Conservation (phyloP, 2,329 filamentous ascomycete species). For the Aspergillus intermedius region DNA sequence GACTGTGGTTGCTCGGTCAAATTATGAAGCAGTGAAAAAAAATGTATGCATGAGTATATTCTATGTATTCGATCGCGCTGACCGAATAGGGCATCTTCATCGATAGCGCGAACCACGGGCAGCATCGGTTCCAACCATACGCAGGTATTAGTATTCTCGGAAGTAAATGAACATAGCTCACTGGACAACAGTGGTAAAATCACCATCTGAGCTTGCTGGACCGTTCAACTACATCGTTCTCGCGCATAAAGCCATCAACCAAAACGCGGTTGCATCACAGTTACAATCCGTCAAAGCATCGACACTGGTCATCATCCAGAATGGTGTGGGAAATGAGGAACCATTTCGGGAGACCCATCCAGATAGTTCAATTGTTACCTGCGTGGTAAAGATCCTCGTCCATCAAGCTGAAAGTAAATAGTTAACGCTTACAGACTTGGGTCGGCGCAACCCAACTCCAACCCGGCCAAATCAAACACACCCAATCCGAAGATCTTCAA, state of each 20-base stretch:
- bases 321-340: slow-evolving; percentile 38
- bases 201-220: slow-evolving; percentile 26
- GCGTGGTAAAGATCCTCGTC: slow-evolving; percentile 34
- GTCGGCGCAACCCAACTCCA: slow-evolving; percentile 47
- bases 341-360: slow-evolving; percentile 30
- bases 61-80: background rate
- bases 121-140: slow-evolving; percentile 26
- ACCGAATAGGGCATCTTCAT: slow-evolving; percentile 35
- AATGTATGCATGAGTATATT: slow-evolving; percentile 22
- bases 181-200: slow-evolving; percentile 29
- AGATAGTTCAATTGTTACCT: slow-evolving; percentile 27
- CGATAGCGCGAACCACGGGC: slow-evolving; percentile 37
- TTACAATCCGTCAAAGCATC: slow-evolving; percentile 31
- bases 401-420: background rate
- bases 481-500: slow-evolving; percentile 49
- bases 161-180: background rate
- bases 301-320: slow-evolving; percentile 36
- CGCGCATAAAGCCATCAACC: slow-evolving; percentile 38
- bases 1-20: slow-evolving; percentile 41
- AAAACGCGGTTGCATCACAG: slow-evolving; percentile 31
- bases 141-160: slow-evolving; percentile 23
- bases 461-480: slow-evolving; percentile 47
- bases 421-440: slow-evolving; percentile 24
- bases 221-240: slow-evolving; percentile 35
- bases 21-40: slow-evolving; percentile 38